phyloP scores from a whole-genome alignment of 1,284 basidiomycete species.

The Austropuccinia psidii region DNA sequence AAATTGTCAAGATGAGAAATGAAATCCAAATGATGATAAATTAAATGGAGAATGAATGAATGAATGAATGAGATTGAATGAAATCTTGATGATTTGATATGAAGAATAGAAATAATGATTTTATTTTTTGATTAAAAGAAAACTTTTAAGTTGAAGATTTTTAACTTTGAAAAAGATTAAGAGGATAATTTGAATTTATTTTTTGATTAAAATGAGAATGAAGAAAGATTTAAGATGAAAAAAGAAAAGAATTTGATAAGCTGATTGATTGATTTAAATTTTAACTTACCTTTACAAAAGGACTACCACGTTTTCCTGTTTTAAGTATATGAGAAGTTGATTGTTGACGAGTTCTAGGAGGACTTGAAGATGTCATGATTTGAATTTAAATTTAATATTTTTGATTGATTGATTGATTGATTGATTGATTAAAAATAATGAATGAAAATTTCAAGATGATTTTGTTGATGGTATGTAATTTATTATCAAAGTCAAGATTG shows the following conservation, averaged over 20 bases:
- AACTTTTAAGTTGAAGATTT: neutral
- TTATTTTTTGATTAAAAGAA: neutral
- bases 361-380: constrained; percentile 6
- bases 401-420: too few species aligned
- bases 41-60: neutral
- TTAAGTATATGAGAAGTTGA: constrained; percentile 89
- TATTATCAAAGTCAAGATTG: too few species aligned
- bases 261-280: neutral
- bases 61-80: neutral
- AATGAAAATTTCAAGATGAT: too few species aligned
- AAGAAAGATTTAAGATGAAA: neutral
- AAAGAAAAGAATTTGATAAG: neutral
- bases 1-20: neutral
- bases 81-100: neutral
- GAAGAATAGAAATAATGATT: neutral
- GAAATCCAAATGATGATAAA: neutral
- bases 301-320: constrained; percentile 84
- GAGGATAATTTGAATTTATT: too few species aligned
- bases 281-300: constrained; percentile 71
- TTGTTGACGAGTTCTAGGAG: constrained; percentile 36
- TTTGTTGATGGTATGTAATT: too few species aligned
- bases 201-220: neutral
- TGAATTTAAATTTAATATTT: constrained; percentile 39
- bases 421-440: too few species aligned
- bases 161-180: too few species aligned